Evolutionary conservation across 2,329 filamentous ascomycete species (phyloP), one percentile per base, ranked within the genome.

Genomic region (Ilyonectria robusta): DNA sequence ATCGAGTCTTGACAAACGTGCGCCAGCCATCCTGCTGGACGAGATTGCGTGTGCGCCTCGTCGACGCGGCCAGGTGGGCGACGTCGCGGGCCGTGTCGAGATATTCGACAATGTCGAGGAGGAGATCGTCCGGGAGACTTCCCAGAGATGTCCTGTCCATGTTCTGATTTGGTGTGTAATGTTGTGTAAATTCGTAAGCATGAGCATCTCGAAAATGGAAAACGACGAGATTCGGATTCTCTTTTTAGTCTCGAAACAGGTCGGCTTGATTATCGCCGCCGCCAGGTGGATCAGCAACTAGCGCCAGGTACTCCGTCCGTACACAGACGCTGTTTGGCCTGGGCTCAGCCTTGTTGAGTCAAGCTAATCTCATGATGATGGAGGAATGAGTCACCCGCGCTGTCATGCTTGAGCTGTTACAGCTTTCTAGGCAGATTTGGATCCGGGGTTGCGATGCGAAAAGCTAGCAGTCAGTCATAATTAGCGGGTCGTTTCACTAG

Each of bases 1-100:
- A 89, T 23, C 80, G 77, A 42, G 75, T 78, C 48, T 78, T 81
- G 50, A 85, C 83, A 65, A 88, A 89, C 46, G 81, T 78, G 19
- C 81, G 82, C 87, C 87, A 89, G 15, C 86, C 86, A 26, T 79
- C 80, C 2, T 81, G 72, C 6, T 74, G 72, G 35, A 86, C 72
- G 19, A 87, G 75, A 11, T 70, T 71, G 63, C 81, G 76, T 8
- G 86, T 77, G 2, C 78, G 78, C 23, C 74, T 81, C 59, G 82
- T 85, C 4, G 83, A 76, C 7, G 77, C 68, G 4, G 78, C 75
- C 10, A 89, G 78, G 65, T 78, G 75, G 17, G 84, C 81, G 8
- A 88, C 69, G 67, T 87, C 85, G 48, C 81, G 78, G 50, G 86
- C 85, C 10, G 84, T 86, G 66, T 86, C 80, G 51, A 89, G 74